Base-by-base conservation (phyloP, 495 filamentous ascomycete species). In the Amphirosellinia nigrospora region DNA sequence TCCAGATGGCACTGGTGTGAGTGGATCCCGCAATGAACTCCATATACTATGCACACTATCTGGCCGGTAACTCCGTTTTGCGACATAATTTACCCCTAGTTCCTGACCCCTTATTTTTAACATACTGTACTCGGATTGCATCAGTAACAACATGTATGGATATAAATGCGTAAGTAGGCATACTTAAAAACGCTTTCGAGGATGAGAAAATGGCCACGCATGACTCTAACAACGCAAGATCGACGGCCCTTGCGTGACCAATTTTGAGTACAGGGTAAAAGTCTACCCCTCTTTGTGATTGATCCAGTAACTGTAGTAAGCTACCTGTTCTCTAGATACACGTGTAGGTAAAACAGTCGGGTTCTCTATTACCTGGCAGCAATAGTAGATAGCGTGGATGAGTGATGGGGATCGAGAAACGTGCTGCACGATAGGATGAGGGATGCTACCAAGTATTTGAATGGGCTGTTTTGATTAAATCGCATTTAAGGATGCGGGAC, bases 101-200 rank as follows among this genome's bases (percentile, higher is more conserved):
- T 45, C 41, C 41, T 16, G 41, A 1, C 39, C 43, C 19, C 43
- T n/a, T 46, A 46, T n/a, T 46, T 50, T 10, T 26, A 26, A 23
- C 46, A 23, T 43, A 43, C 11, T 43, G 41, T 19, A 1, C 10
- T 19, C 2, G 10, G 45, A 9, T 26, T 26, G 11, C 46, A 50
- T 50, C 46, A 26, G n/a, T 26, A 21, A 23, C n/a, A 50, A n/a
- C 21, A 28, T 21, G 23, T n/a, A n/a, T n/a, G 34, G 7, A 36
- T 36, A 36, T 7, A 36, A 26, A 21, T 36, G 30, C 36, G 21
- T 58, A 32, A 36, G 21, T 58, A 36, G 55, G 16, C 7, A 36
- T 11, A 39, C 56, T 39, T 41, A 41, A 41, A 41, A 61, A 61
- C 58, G 58, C 58, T 23, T 38, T 61, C 30, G 21, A 28, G 58